These are phyloP conservation scores for Neoboletus brunneissimus DNA, from an alignment of 768 basidiomycete genomes.

Conservation along the genomic window DNA sequence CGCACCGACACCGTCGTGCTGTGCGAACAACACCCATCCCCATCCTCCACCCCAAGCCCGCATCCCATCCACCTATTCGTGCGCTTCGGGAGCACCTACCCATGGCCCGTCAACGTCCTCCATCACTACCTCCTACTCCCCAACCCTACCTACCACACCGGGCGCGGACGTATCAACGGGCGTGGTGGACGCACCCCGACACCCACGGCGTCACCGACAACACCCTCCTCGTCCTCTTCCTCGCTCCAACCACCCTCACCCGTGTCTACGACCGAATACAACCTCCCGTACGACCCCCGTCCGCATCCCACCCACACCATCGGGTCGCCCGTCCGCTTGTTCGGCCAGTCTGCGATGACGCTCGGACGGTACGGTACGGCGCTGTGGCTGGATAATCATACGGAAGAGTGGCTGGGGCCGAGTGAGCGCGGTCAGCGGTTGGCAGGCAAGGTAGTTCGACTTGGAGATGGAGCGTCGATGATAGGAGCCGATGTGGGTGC, in stretches of 20 bases:
- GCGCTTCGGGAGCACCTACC: constrained; percentile 58
- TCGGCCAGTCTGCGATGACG: constrained; percentile 50
- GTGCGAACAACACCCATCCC: constrained; percentile 24
- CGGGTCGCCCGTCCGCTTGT: constrained; percentile 55
- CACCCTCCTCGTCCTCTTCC: too few species aligned
- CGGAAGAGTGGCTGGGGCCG: constrained; percentile 45
- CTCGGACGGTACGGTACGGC: constrained; percentile 60
- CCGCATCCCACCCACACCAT: constrained; percentile 38
- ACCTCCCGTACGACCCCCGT: constrained; percentile 46
- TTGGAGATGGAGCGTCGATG: not conserved
- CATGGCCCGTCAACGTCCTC: constrained; percentile 70
- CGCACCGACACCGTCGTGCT: constrained; percentile 52
- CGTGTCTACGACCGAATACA: constrained; percentile 24
- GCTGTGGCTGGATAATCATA: constrained; percentile 65
- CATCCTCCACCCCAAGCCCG: constrained; percentile 1
- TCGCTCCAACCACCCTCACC: too few species aligned
- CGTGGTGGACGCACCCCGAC: not conserved
- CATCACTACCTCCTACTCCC: constrained; percentile 56
- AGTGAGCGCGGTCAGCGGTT: constrained; percentile 57
- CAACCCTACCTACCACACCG: constrained; percentile 37
- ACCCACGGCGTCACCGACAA: not conserved
- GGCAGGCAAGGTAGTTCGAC: constrained; percentile 38
- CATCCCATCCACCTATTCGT: constrained; percentile 48
- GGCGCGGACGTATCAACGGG: not conserved
- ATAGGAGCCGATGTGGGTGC: not conserved